A percentile compares a stretch with the other conserved stretches of the same genome.
phyloP scores from a whole-genome alignment of 352 stramenopile species.

The Proteromonas lacertae region DNA sequence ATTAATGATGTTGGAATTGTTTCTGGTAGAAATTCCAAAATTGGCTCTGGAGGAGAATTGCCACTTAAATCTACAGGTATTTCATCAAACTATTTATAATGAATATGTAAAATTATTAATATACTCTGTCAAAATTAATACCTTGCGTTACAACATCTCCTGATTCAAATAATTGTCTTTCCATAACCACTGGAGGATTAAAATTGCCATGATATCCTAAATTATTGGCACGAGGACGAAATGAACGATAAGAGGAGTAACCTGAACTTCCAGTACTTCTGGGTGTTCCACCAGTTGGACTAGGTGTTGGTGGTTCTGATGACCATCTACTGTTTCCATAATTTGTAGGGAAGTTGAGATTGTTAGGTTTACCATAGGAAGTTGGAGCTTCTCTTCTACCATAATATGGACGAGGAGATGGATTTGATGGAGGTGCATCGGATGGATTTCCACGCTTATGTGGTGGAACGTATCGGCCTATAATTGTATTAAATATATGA shows the following conservation, averaged over 20 bases:
- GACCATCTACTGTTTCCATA: too few relatives aligned
- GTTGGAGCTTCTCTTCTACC: too few relatives aligned
- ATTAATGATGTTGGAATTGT: constrained; percentile 39
- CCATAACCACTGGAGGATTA: constrained; percentile 45
- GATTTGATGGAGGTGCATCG: too few relatives aligned
- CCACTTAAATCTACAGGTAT: constrained; percentile 69
- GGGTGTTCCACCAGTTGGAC: too few relatives aligned
- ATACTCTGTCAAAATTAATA: constrained; percentile 74
- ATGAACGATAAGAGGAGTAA: constrained; percentile 6
- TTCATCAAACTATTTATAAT: constrained; percentile 41
- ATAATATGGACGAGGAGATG: too few relatives aligned
- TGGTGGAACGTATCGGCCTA: too few relatives aligned
- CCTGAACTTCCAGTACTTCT: constrained; percentile 1
- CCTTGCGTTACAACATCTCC: constrained; percentile 34
- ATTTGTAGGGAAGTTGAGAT: too few relatives aligned
- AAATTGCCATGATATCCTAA: constrained; percentile 79
- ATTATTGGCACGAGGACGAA: constrained; percentile 40
- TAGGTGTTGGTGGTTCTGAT: too few relatives aligned
- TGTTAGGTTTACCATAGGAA: too few relatives aligned
- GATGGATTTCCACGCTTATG: too few relatives aligned
- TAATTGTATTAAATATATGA: too few relatives aligned
- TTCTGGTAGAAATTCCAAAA: constrained; percentile 38
- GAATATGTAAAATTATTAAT: not conserved
- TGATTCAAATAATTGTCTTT: constrained; percentile 58
- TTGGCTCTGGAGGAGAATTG: constrained; percentile 53